phyloP scores from a whole-genome alignment of 257 asterid species.

The Mentha longifolia region DNA sequence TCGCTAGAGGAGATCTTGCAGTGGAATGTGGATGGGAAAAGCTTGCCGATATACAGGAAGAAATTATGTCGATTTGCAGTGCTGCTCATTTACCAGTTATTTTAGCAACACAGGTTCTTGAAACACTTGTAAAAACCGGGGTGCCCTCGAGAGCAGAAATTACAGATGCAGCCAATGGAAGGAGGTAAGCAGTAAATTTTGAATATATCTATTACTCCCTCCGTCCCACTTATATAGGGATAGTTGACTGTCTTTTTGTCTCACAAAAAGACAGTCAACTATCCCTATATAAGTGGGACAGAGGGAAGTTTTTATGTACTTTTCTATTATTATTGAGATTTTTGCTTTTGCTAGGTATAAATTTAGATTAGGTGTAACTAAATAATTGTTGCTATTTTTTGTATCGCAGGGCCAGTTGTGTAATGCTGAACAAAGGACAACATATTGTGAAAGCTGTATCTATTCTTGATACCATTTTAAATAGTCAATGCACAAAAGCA shows the following conservation, averaged over 20 bases:
- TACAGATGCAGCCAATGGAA: conserved; percentile 69
- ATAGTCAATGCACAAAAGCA: conserved; percentile 37
- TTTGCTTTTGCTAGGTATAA: no score
- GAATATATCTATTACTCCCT: no score
- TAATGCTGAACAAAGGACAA: conserved; percentile 78
- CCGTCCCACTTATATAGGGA: no score
- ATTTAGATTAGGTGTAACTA: neutral
- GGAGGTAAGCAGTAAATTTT: conserved; percentile 62
- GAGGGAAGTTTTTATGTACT: no score
- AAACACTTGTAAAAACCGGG: conserved; percentile 64
- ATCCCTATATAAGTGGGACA: no score
- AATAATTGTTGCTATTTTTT: conserved; percentile 1
- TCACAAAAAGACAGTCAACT: no score
- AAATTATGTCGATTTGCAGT: conserved; percentile 55
- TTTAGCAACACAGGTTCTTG: conserved; percentile 75
- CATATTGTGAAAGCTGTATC: conserved; percentile 61
- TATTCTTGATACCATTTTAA: conserved; percentile 53
- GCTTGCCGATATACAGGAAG: conserved; percentile 70
- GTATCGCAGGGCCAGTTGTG: conserved; percentile 62
- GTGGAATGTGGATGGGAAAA: conserved; percentile 88
- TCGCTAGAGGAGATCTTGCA: conserved; percentile 85
- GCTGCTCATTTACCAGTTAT: conserved; percentile 76
- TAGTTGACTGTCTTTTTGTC: no score
- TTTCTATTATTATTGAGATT: no score
- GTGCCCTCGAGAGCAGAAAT: conserved; percentile 75